Evolutionary conservation across 371 early-diverging fungal species (phyloP).

Genomic region (Mortierella sp.): DNA sequence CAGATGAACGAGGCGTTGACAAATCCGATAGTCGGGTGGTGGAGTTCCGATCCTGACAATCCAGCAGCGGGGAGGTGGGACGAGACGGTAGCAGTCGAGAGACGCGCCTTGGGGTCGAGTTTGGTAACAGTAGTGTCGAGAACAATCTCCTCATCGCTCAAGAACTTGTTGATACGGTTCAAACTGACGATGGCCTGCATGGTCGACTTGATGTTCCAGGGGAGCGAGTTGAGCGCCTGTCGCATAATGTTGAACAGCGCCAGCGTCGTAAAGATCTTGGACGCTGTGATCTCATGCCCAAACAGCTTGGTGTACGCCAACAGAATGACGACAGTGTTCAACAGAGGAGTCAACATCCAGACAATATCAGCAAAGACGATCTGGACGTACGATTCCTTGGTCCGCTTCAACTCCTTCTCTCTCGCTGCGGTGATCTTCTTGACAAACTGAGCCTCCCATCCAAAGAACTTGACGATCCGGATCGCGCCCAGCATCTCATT

Average conservation of each 20-base stretch:
- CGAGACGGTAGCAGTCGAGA: constrained; percentile 8
- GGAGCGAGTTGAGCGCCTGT: constrained; percentile 79
- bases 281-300: constrained; percentile 67
- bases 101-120: constrained; percentile 37
- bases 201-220: constrained; percentile 71
- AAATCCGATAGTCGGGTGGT: constrained; percentile 61
- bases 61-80: not conserved
- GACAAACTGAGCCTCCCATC: constrained; percentile 82
- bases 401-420: constrained; percentile 62
- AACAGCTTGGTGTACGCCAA: constrained; percentile 64
- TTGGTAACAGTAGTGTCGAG: constrained; percentile 32
- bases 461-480: constrained; percentile 86
- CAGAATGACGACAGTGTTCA: constrained; percentile 69
- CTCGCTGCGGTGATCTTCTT: constrained; percentile 63
- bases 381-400: constrained; percentile 55
- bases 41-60: not conserved
- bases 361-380: constrained; percentile 49
- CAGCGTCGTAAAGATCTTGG: constrained; percentile 74
- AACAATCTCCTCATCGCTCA: constrained; percentile 78
- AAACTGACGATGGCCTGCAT: constrained; percentile 81
- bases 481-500: constrained; percentile 76
- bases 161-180: constrained; percentile 72
- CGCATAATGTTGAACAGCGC: constrained; percentile 75
- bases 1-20: constrained; percentile 67
- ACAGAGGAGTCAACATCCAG: constrained; percentile 63